phyloP scores from a whole-genome alignment of 2,329 filamentous ascomycete genomes.

The Alternaria panax region DNA sequence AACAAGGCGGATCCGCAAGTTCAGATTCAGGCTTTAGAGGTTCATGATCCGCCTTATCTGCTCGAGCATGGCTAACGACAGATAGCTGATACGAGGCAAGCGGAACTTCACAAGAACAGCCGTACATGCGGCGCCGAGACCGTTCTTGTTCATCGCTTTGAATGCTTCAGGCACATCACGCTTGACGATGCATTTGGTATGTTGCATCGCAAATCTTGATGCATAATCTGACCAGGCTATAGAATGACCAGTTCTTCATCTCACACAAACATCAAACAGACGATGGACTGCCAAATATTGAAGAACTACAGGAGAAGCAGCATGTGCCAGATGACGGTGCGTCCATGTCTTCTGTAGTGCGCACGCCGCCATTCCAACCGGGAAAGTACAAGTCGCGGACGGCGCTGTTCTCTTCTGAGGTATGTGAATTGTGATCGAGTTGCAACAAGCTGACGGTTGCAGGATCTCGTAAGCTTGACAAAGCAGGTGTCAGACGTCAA shows the following conservation, averaged over 20 bases:
- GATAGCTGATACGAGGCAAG: slow-evolving; percentile 77
- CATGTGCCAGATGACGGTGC: slow-evolving; percentile 35
- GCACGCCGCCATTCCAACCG: slow-evolving; percentile 28
- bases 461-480: slow-evolving; percentile 66
- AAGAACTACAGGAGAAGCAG: slow-evolving; percentile 58
- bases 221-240: slow-evolving; percentile 57
- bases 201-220: slow-evolving; percentile 28
- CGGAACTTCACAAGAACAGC: slow-evolving; percentile 79
- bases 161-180: slow-evolving; percentile 54
- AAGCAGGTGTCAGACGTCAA: slow-evolving; percentile 65
- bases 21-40: slow-evolving; percentile 79
- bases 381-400: slow-evolving; percentile 22
- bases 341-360: slow-evolving; percentile 50
- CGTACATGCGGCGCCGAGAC: slow-evolving; percentile 75
- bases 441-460: background rate
- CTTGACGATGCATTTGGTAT: slow-evolving; percentile 55
- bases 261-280: slow-evolving; percentile 80
- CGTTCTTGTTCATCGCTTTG: slow-evolving; percentile 83
- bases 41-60: slow-evolving; percentile 31
- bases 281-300: slow-evolving; percentile 77
- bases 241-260: slow-evolving; percentile 87
- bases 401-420: slow-evolving; percentile 55
- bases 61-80: slow-evolving; percentile 1
- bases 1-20: slow-evolving; percentile 75
- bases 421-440: slow-evolving; percentile 38